These are phyloP conservation scores for Neonectria magnoliae DNA, from an alignment of 2,329 filamentous ascomycete genomes.

Conservation along the genomic window DNA sequence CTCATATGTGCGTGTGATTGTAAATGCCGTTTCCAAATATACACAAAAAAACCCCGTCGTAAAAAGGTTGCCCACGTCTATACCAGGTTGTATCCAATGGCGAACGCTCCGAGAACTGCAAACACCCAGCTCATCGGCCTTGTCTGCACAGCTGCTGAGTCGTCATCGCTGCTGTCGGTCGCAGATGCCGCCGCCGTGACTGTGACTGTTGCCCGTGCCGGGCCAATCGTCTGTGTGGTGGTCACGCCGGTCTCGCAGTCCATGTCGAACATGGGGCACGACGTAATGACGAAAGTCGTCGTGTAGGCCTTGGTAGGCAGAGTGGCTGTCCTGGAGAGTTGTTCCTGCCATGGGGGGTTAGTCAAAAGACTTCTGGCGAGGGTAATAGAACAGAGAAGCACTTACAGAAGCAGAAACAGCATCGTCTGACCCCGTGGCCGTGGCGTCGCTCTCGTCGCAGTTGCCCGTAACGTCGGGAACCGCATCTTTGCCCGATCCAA, in stretches of 20 bases:
- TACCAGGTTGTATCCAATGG: constrained; percentile 38
- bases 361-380: not conserved
- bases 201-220: constrained; percentile 29
- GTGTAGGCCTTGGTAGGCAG: constrained; percentile 36
- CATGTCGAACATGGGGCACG: constrained; percentile 37
- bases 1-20: not conserved
- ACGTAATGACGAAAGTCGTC: constrained; percentile 43
- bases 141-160: constrained; percentile 31
- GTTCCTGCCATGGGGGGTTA: not conserved
- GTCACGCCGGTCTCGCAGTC: constrained; percentile 40
- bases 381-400: not conserved
- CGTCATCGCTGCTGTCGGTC: constrained; percentile 23
- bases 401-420: constrained; percentile 13
- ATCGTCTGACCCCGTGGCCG: not conserved
- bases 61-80: constrained; percentile 21
- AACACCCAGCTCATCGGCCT: constrained; percentile 33
- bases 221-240: constrained; percentile 40
- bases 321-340: constrained; percentile 1
- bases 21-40: constrained; percentile 5
- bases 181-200: constrained; percentile 31
- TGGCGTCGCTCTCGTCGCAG: constrained; percentile 47
- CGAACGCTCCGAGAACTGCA: constrained; percentile 33
- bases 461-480: constrained; percentile 49
- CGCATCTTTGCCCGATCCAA: constrained; percentile 46
- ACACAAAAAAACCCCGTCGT: not conserved